Evolutionary conservation across 2,329 filamentous ascomycete species (phyloP).

Genomic region (Hyphodiscus sp.): DNA sequence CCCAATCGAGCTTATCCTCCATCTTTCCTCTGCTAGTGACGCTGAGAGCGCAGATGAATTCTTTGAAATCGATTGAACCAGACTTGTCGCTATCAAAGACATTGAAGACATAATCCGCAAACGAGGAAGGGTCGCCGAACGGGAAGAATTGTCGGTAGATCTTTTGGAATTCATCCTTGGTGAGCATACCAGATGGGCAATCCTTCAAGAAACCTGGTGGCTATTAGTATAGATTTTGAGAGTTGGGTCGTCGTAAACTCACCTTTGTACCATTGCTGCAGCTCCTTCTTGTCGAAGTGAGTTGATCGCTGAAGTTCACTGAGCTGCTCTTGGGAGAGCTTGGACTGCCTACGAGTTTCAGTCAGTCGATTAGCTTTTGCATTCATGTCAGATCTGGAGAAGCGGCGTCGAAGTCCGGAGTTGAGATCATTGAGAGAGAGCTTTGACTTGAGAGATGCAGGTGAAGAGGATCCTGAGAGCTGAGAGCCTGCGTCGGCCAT

Average conservation of each 20-base stretch:
- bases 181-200: conserved; percentile 92
- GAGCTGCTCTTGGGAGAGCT: conserved; percentile 94
- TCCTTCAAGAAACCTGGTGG: conserved; percentile 88
- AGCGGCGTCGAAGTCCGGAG: background rate
- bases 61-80: conserved; percentile 97
- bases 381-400: background rate
- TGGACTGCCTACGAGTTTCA: conserved; percentile 69
- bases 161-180: conserved; percentile 98
- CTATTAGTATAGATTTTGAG: conserved; percentile 5
- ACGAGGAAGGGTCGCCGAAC: conserved; percentile 93
- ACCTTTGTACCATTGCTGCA: conserved; percentile 99
- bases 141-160: conserved; percentile 99
- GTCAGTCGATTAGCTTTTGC: conserved; percentile 9
- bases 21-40: conserved; percentile 97
- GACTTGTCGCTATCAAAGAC: conserved; percentile 98
- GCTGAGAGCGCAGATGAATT: conserved; percentile 97
- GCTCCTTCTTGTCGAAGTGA: conserved; percentile 98
- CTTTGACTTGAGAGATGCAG: background rate
- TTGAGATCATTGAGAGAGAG: background rate
- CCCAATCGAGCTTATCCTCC: conserved; percentile 99
- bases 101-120: conserved; percentile 98
- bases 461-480: background rate
- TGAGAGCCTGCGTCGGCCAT: background rate
- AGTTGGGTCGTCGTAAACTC: conserved; percentile 28
- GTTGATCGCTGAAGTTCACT: conserved; percentile 92